Evolutionary conservation across 495 filamentous ascomycete genomes (phyloP).

Genomic region (Penicillium antarcticum): DNA sequence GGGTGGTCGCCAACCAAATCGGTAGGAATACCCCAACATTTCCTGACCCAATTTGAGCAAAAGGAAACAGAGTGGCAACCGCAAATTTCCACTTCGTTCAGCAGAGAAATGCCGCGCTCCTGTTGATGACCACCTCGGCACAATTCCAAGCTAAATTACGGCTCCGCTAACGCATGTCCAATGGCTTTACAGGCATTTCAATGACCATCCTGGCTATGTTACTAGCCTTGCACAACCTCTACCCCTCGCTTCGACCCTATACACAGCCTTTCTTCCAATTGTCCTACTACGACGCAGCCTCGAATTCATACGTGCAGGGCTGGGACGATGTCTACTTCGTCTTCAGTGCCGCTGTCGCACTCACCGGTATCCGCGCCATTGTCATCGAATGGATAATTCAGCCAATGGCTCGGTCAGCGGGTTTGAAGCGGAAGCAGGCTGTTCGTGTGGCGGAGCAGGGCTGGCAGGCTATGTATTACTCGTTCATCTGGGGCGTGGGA

Average conservation of each 20-base stretch:
- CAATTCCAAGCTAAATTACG: not conserved
- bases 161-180: constrained; percentile 16
- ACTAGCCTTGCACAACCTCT: constrained; percentile 69
- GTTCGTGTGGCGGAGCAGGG: constrained; percentile 89
- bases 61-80: not conserved
- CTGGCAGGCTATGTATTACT: constrained; percentile 81
- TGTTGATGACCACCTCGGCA: not conserved
- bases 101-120: not conserved
- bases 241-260: constrained; percentile 72
- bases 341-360: constrained; percentile 72
- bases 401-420: constrained; percentile 65
- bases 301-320: constrained; percentile 69
- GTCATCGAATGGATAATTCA: constrained; percentile 81
- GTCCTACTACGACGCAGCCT: constrained; percentile 70
- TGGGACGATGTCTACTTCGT: constrained; percentile 79
- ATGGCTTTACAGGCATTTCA: constrained; percentile 58
- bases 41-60: not conserved
- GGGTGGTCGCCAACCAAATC: constrained; percentile 52
- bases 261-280: constrained; percentile 83
- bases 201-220: constrained; percentile 76
- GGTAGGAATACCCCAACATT: constrained; percentile 32
- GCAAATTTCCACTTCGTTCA: too few species aligned
- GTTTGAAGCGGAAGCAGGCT: constrained; percentile 68
- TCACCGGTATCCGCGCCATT: constrained; percentile 82
- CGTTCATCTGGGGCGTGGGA: constrained; percentile 74